phyloP scores from a whole-genome alignment of 2,329 filamentous ascomycete species.

The Corynespora cassiicola region DNA sequence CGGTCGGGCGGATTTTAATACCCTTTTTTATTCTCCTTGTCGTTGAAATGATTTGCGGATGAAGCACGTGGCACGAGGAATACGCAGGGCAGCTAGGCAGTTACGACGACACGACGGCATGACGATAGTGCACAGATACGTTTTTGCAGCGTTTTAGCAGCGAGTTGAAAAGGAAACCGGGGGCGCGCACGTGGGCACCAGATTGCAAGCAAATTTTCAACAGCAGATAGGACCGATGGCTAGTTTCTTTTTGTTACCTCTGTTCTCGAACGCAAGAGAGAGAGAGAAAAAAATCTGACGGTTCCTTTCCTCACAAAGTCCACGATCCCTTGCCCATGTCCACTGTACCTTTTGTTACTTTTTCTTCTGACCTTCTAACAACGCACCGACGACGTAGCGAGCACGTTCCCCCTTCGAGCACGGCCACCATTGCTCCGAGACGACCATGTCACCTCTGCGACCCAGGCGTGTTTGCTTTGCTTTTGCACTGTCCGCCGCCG shows the following conservation, averaged over 20 bases:
- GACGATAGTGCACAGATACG: neutral
- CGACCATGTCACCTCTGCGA: neutral
- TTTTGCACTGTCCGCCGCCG: neutral
- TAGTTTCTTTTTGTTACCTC: conserved; percentile 5
- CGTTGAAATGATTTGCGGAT: conserved; percentile 5
- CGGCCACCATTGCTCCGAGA: neutral
- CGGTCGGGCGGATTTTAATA: conserved; percentile 23
- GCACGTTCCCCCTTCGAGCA: conserved; percentile 1
- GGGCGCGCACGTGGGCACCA: conserved; percentile 1
- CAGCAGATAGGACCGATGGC: conserved; percentile 11
- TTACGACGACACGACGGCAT: conserved; percentile 5
- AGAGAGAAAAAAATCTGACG: conserved; percentile 12
- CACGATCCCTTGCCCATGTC: neutral
- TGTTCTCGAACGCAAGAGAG: too few species aligned
- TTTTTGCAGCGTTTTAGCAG: too few species aligned
- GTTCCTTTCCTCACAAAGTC: conserved; percentile 6
- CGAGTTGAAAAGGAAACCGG: too few species aligned
- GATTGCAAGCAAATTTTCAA: conserved; percentile 3
- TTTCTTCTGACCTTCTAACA: neutral
- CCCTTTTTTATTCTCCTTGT: conserved; percentile 10
- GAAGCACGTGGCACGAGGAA: conserved; percentile 5
- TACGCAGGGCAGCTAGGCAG: conserved; percentile 6
- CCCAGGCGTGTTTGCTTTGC: neutral
- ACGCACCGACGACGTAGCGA: neutral
- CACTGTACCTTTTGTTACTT: too few species aligned